Conservation (phyloP, 768 basidiomycete species). For the Gyrodon lividus region DNA sequence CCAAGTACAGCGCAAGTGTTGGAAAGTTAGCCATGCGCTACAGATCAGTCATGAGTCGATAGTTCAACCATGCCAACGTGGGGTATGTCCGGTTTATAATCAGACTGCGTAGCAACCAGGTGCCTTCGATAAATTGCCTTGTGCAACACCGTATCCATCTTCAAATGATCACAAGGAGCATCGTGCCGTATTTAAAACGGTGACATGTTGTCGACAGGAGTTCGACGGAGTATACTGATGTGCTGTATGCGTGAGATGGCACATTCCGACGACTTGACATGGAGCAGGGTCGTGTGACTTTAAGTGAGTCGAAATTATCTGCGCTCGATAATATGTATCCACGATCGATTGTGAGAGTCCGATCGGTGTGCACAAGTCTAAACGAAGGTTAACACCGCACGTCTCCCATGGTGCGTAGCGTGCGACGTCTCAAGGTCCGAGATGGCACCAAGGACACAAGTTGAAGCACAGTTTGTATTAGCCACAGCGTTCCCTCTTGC, state of each 20-base stretch:
- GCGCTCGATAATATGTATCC: too few species aligned
- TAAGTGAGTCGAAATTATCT: too few species aligned
- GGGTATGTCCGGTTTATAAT: slow-evolving; percentile 15
- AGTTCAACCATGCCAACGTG: not conserved
- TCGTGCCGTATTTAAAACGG: slow-evolving; percentile 17
- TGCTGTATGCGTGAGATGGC: not conserved
- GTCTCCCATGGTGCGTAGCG: too few species aligned
- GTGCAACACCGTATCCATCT: slow-evolving; percentile 29
- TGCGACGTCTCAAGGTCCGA: too few species aligned
- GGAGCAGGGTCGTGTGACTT: too few species aligned
- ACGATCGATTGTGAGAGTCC: too few species aligned
- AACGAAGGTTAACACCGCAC: too few species aligned
- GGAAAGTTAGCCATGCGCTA: not conserved
- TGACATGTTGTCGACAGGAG: too few species aligned
- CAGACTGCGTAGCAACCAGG: too few species aligned
- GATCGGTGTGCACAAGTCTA: too few species aligned
- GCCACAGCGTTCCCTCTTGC: slow-evolving; percentile 23
- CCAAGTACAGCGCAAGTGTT: too few species aligned
- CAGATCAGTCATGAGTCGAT: slow-evolving; percentile 3
- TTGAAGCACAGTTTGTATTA: slow-evolving; percentile 3
- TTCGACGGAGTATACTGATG: not conserved
- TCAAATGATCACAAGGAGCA: slow-evolving; percentile 22
- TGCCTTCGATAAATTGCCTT: slow-evolving; percentile 26
- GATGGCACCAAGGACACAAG: too few species aligned
- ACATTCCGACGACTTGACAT: not conserved